A percentile compares a stretch with the other conserved stretches of the same genome.
Conservation (phyloP, 148 eudicot genomes). For the Vaccinium darrowii region DNA sequence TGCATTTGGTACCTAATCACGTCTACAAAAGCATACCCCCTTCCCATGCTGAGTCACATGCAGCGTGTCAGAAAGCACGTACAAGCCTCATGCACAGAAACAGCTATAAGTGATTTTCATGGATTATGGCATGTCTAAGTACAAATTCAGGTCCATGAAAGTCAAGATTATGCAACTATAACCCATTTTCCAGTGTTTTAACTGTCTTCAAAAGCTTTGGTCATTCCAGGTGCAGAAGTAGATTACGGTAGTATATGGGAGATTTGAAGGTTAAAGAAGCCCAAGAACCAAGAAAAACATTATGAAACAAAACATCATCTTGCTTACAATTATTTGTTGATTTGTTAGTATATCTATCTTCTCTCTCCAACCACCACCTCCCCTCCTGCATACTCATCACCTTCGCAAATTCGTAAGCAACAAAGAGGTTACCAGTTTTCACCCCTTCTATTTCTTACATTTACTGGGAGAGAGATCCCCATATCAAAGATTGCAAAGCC, state of each 20-base stretch:
- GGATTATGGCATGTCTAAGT: neutral
- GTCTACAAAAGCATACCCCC: neutral
- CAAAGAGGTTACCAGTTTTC: neutral
- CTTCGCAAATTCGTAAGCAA: neutral
- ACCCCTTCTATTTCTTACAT: neutral
- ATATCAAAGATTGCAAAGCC: neutral
- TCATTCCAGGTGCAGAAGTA: neutral
- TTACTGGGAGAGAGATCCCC: neutral
- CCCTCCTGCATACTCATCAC: neutral
- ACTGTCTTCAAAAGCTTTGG: neutral
- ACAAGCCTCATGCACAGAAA: neutral
- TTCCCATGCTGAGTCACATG: neutral
- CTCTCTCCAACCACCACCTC: neutral
- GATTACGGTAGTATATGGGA: neutral
- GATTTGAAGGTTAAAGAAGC: neutral
- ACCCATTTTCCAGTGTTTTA: neutral
- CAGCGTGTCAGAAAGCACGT: neutral
- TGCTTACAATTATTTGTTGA: neutral
- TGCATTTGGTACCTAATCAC: neutral
- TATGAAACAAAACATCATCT: neutral
- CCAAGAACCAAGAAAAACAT: neutral
- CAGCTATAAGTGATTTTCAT: neutral
- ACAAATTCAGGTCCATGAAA: neutral
- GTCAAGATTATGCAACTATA: neutral
- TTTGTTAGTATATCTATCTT: neutral